phyloP scores from a whole-genome alignment of 129 eudicot genomes.

The Dittrichia graveolens region DNA sequence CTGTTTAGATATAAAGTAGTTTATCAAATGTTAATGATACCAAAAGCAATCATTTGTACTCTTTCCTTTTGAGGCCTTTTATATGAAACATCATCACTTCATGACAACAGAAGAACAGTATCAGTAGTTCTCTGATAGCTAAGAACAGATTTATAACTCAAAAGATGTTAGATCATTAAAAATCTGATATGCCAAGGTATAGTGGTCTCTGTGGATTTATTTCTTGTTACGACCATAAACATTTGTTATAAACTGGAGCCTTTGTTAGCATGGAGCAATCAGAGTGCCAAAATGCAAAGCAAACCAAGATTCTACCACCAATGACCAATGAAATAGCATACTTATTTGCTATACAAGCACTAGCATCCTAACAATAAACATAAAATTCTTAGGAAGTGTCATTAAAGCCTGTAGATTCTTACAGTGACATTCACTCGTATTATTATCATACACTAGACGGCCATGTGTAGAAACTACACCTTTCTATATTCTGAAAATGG shows the following conservation, averaged over 20 bases:
- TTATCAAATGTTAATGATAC: background rate
- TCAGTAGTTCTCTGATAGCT: background rate
- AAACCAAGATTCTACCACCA: slow-evolving; percentile 14
- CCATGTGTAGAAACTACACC: background rate
- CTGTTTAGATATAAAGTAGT: background rate
- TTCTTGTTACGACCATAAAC: background rate
- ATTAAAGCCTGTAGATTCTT: background rate
- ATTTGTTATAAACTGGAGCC: background rate
- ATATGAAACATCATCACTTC: background rate
- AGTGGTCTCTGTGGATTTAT: background rate
- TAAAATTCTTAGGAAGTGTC: background rate
- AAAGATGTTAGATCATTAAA: background rate
- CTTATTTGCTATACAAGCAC: background rate
- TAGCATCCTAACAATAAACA: background rate
- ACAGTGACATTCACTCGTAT: background rate
- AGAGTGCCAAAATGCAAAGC: slow-evolving; percentile 12
- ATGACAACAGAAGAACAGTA: slow-evolving; percentile 2
- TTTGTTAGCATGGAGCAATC: background rate
- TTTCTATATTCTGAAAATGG: slow-evolving; percentile 10
- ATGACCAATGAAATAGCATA: slow-evolving; percentile 1
- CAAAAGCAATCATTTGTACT: slow-evolving; percentile 12
- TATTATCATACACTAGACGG: background rate
- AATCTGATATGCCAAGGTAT: background rate
- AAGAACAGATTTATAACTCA: background rate
- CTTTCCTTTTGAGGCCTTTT: slow-evolving; percentile 12